Conservation (phyloP, 2,329 filamentous ascomycete species). For the Colletotrichum liriopes region DNA sequence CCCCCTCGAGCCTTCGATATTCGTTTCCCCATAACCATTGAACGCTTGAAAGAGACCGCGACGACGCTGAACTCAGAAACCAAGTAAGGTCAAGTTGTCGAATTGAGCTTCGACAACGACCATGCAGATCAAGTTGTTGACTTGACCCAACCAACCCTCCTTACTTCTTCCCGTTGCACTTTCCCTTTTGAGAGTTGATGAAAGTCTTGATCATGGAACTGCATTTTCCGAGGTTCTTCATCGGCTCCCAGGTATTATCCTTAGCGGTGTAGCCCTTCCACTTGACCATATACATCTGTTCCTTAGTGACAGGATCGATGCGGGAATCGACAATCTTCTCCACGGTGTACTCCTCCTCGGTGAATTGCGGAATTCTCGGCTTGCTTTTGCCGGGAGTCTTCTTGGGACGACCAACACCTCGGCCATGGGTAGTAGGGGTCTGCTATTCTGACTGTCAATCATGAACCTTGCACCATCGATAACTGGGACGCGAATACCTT, state of each 20-base stretch:
- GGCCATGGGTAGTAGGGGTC: slow-evolving; percentile 1
- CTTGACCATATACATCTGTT: slow-evolving; percentile 65
- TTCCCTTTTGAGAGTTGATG: slow-evolving; percentile 16
- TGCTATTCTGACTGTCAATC: not conserved
- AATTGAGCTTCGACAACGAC: not conserved
- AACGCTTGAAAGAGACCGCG: not conserved
- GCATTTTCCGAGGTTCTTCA: slow-evolving; percentile 60
- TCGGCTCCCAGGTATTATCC: slow-evolving; percentile 70
- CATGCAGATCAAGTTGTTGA: not conserved
- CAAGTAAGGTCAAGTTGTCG: not conserved
- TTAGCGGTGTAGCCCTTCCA: slow-evolving; percentile 64
- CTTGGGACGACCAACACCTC: slow-evolving; percentile 24
- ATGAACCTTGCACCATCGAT: not conserved
- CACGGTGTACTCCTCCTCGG: slow-evolving; percentile 60
- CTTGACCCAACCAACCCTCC: not conserved
- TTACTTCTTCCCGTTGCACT: slow-evolving; percentile 1
- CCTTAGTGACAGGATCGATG: slow-evolving; percentile 55
- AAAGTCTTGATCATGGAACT: slow-evolving; percentile 48
- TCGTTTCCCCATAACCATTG: not conserved
- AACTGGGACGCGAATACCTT: slow-evolving; percentile 10
- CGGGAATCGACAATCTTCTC: slow-evolving; percentile 62
- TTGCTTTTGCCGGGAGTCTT: not conserved
- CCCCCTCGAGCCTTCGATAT: not conserved
- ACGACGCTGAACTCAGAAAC: not conserved
- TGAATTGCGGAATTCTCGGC: not conserved